A percentile compares a stretch with the other conserved stretches of the same genome.
Evolutionary conservation across 1,284 basidiomycete species (phyloP).

Genomic region (Moesziomyces sp.): DNA sequence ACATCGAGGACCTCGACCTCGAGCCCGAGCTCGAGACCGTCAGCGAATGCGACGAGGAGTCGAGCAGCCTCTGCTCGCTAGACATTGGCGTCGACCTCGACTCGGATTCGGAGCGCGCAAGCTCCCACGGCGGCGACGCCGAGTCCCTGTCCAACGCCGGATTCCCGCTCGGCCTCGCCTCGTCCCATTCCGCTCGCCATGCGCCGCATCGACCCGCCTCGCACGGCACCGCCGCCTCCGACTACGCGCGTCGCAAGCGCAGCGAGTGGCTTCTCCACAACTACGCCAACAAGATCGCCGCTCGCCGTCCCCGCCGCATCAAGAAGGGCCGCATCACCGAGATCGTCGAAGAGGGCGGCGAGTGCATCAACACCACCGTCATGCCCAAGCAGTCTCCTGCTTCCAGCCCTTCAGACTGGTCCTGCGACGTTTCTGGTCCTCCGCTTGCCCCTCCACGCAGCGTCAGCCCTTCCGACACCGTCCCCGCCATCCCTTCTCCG

Average conservation of each 20-base stretch:
- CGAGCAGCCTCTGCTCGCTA: constrained; percentile 51
- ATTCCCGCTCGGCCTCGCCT: constrained; percentile 17
- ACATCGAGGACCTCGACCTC: constrained; percentile 63
- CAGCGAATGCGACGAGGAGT: constrained; percentile 61
- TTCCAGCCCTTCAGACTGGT: constrained; percentile 32
- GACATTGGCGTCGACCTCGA: constrained; percentile 50
- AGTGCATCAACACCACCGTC: constrained; percentile 46
- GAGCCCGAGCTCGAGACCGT: constrained; percentile 64
- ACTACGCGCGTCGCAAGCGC: constrained; percentile 49
- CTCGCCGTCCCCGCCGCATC: constrained; percentile 40
- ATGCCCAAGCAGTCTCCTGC: constrained; percentile 41
- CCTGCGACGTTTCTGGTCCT: constrained; percentile 51
- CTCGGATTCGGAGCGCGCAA: constrained; percentile 48
- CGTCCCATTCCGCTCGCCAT: constrained; percentile 18
- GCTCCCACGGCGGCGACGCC: constrained; percentile 33
- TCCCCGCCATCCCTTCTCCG: constrained; percentile 60
- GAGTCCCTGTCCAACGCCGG: constrained; percentile 24
- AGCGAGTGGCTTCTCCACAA: constrained; percentile 54
- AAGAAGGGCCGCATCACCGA: constrained; percentile 62
- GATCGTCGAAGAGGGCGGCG: constrained; percentile 58
- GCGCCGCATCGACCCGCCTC: constrained; percentile 18
- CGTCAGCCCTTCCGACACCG: constrained; percentile 57
- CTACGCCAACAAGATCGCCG: constrained; percentile 49
- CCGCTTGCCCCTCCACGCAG: constrained; percentile 48
- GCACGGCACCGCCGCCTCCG: constrained; percentile 37